These are phyloP conservation scores for Atkinsonella texensis DNA, from an alignment of 2,329 filamentous ascomycete species.

Conservation along the genomic window DNA sequence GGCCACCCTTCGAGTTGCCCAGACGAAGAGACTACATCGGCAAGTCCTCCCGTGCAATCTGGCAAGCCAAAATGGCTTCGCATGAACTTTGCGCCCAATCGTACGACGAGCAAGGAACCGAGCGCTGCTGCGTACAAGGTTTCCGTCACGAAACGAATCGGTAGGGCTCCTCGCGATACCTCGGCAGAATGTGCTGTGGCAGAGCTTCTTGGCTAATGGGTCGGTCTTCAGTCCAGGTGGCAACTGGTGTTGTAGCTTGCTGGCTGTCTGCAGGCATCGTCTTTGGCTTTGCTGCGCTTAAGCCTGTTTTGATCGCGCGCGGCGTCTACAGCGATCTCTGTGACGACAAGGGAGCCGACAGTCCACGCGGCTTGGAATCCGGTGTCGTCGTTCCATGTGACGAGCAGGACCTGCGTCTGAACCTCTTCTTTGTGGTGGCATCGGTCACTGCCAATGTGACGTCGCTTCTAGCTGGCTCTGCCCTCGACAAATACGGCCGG, in stretches of 20 bases:
- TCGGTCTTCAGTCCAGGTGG: constrained; percentile 16
- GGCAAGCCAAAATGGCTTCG: neutral
- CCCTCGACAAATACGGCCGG: constrained; percentile 74
- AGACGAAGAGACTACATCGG: neutral
- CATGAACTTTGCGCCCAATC: neutral
- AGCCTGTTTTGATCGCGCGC: constrained; percentile 64
- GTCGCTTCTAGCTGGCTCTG: constrained; percentile 72
- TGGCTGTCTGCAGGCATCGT: constrained; percentile 68
- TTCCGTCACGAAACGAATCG: neutral
- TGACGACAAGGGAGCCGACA: neutral
- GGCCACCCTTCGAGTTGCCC: neutral
- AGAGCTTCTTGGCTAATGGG: neutral
- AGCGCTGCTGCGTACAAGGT: neutral
- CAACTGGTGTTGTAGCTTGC: constrained; percentile 31
- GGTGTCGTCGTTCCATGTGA: constrained; percentile 27
- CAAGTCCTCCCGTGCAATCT: neutral
- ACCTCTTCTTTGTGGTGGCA: constrained; percentile 86
- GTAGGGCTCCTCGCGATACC: neutral
- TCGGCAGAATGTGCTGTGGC: neutral
- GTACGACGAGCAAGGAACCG: neutral
- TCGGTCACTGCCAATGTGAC: constrained; percentile 81
- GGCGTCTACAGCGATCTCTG: constrained; percentile 60
- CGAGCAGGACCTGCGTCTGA: constrained; percentile 44
- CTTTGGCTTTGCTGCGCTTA: constrained; percentile 77
- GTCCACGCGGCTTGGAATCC: constrained; percentile 8